Percentiles rank a stretch among this genome's conserved stretches.
Conservation (phyloP, 768 basidiomycete species). For the Paxillus involutus region DNA sequence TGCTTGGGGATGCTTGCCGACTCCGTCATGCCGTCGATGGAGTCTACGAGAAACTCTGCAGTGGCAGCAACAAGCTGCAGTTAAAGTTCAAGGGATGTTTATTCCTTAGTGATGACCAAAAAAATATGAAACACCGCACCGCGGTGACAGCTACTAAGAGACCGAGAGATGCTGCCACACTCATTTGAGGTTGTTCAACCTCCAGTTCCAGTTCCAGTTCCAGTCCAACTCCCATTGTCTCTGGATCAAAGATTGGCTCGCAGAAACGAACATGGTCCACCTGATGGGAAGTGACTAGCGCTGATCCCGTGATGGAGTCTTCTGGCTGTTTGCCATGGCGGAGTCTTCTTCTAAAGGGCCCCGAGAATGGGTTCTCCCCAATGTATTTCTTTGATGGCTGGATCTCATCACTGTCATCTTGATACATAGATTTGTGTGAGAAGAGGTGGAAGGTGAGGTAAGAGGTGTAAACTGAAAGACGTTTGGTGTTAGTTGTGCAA, state of each 20-base stretch:
- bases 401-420: conserved; percentile 41
- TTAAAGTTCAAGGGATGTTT: neutral
- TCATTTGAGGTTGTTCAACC: conserved; percentile 53
- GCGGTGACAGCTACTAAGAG: conserved; percentile 60
- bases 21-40: conserved; percentile 72
- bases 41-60: conserved; percentile 72
- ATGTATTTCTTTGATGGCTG: conserved; percentile 40
- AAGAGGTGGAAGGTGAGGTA: conserved; percentile 80
- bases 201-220: conserved; percentile 25
- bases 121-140: conserved; percentile 38
- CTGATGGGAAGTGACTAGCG: conserved; percentile 11
- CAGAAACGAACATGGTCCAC: neutral
- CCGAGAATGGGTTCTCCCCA: conserved; percentile 38
- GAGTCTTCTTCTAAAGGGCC: conserved; percentile 14
- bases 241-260: conserved; percentile 9
- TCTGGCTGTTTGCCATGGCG: conserved; percentile 10
- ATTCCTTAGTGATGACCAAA: neutral
- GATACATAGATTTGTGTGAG: conserved; percentile 75
- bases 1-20: conserved; percentile 61
- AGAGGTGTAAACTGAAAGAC: conserved; percentile 61
- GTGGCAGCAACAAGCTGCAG: conserved; percentile 53
- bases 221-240: neutral
- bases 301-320: neutral
- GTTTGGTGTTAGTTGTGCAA: neutral
- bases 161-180: conserved; percentile 50